A percentile compares a stretch with the other conserved stretches of the same genome.
phyloP scores from a whole-genome alignment of 108 stramenopile species.

The Nannochloropsis gaditana region DNA sequence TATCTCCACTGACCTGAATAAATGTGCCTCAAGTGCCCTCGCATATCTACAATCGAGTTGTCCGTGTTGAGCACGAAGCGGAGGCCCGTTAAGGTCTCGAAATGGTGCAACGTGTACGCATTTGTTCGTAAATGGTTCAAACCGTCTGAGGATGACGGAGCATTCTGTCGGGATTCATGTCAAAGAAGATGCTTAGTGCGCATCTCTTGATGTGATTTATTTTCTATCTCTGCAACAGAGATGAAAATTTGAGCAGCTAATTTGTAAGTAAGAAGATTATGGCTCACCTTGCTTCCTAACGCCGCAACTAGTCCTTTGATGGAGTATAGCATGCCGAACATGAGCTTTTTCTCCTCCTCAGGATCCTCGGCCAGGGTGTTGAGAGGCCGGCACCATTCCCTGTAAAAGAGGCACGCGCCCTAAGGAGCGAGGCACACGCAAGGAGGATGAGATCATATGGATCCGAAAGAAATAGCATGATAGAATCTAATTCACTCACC shows the following conservation, averaged over 20 bases:
- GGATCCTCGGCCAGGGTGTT: conserved; percentile 43
- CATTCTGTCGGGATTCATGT: background rate
- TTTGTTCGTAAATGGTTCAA: conserved; percentile 23
- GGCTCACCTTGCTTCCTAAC: background rate
- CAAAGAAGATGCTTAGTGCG: background rate
- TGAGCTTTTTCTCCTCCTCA: conserved; percentile 49
- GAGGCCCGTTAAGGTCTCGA: conserved; percentile 45
- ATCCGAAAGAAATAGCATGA: background rate
- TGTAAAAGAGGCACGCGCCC: conserved; percentile 43
- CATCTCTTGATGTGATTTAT: too few relatives aligned
- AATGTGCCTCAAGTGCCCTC: conserved; percentile 31
- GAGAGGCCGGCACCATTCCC: conserved; percentile 50
- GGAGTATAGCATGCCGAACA: conserved; percentile 54
- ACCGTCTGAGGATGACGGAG: background rate
- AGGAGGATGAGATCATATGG: background rate
- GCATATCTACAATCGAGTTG: conserved; percentile 42
- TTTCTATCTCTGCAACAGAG: too few relatives aligned
- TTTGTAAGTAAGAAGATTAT: background rate
- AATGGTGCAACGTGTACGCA: conserved; percentile 47
- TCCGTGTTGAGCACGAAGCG: conserved; percentile 53
- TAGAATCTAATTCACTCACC: conserved; percentile 19
- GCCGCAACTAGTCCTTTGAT: conserved; percentile 26
- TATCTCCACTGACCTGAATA: conserved; percentile 22
- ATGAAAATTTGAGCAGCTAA: too few relatives aligned
- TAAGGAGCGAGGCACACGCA: conserved; percentile 9